Base-by-base conservation (phyloP, 192 early-diverging fungal species). In the Funneliformis mosseae region DNA sequence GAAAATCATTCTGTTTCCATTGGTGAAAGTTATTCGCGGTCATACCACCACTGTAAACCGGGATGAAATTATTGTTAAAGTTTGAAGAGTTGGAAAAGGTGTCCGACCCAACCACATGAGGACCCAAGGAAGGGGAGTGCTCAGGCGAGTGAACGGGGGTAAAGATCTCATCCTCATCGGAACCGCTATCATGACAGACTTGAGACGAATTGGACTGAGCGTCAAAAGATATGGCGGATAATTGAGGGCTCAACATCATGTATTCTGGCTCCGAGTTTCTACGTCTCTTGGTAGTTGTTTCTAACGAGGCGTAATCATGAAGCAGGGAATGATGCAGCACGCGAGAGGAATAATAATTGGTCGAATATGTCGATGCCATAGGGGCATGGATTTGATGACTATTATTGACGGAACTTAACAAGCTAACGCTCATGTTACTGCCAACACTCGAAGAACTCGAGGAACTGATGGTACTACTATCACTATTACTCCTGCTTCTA, bases 151-250 rank as follows among this genome's bases (percentile, higher is more conserved):
- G 77, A n/a, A 0, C 5, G 3, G 50, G 73, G 18, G 74, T 76
- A 14, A 76, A 7, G 5, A 61, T 3, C 8, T 76, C 74, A 41
- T 76, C 74, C 18, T 46, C 43, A 33, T 78, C 77, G 0, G 77
- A 64, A 2, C 64, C 50, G 63, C 41, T 78, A 43, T 78, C 77
- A 45, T 27, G 12, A 68, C 60, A 67, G 14, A 64, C 43, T 63
- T 5, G 75, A 3, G 59, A 18, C 9, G 33, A 60, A 63, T 7
- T 33, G 2, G 14, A 23, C 8, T 60, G 43, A 38, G 10, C 16
- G 59, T 63, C 76, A 77, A 43, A 33, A 41, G 76, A n/a, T n/a
- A 28, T 50, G 4, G 75, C 77, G 12, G 77, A 67, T 50, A 78
- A 68, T 45, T 42, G 63, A 11, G 77, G 77, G 42, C 76, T 77